Evolutionary conservation across 352 stramenopile species (phyloP), one percentile per base, ranked within the genome.

Genomic region (Phytophthora chlamydospora): DNA sequence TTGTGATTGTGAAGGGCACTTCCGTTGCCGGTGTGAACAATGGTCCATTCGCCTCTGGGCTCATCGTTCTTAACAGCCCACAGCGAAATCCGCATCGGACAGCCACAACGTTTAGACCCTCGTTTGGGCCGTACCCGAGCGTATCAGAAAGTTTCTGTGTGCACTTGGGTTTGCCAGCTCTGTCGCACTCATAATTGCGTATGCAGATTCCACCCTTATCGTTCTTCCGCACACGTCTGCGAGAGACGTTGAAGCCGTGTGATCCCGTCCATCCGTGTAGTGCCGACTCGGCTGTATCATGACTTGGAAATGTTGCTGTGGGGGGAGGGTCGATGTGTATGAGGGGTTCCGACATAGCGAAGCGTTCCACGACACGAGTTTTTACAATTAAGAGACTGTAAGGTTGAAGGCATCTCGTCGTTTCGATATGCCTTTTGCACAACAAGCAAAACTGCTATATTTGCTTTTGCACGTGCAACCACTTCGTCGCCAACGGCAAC

Each of bases 101-200:
- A 43, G 3, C 21, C 21, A 21, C 42, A 12, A 1, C 40, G 40
- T 24, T 47, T 47, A 1, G 40, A 47, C 4, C 40, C 40, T 34
- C 40, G 10, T 11, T 47, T 47, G 17, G 21, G 2, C 4, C 40
- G 40, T 4, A 33, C 40, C 17, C 40, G 40, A 8, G 3, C 40
- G 3, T 47, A 9, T 47, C n/a, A 16, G 10, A 4, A 33, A 47
- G 40, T 6, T 47, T 32, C 0, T 21, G 40, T 34, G 12, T 47
- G 12, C n/a, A 17, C n/a, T 47, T 47, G 0, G 21, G 40, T 7
- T 33, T 33, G 6, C 17, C 40, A 19, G 40, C 14, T 1, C 40
- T n/a, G 19, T 47, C 40, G 12, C 40, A 47, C n/a, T 47, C 40
- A 24, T 34, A 47, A 16, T 47, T 47, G 17, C 19, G 40, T 16